These are phyloP conservation scores for Aspergillus kassunensis DNA, from an alignment of 495 filamentous ascomycete genomes.

Conservation along the genomic window DNA sequence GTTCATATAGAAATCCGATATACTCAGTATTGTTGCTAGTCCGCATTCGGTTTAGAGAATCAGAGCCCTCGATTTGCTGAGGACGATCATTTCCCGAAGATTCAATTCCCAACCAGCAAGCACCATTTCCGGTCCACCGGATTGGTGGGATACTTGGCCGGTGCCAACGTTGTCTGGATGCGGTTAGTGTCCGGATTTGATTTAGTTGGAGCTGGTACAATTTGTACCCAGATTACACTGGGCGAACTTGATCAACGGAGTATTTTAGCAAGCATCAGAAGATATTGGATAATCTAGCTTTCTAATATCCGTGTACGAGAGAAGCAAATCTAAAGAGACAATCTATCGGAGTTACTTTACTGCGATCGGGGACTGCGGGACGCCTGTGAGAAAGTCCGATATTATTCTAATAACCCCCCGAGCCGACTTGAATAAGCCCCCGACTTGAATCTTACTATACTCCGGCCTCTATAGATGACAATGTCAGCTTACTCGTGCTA, in stretches of 20 bases:
- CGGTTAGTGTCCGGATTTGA: slow-evolving; percentile 10
- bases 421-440: not conserved
- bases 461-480: too few relatives aligned
- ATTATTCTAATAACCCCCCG: not conserved
- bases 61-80: slow-evolving; percentile 12
- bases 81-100: slow-evolving; percentile 15
- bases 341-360: too few relatives aligned
- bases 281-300: too few relatives aligned
- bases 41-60: not conserved
- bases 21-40: not conserved
- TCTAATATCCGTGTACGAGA: too few relatives aligned
- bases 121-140: not conserved
- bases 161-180: slow-evolving; percentile 14
- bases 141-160: slow-evolving; percentile 4
- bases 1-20: too few relatives aligned
- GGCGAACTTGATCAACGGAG: not conserved
- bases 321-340: too few relatives aligned
- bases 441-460: not conserved
- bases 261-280: not conserved
- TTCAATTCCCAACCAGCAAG: slow-evolving; percentile 16
- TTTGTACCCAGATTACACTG: not conserved
- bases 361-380: too few relatives aligned
- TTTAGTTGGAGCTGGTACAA: not conserved
- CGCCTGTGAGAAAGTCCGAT: too few relatives aligned
- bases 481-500: too few relatives aligned